Conservation (phyloP, 2,329 filamentous ascomycete genomes). For the Epichloe brachyelytri region DNA sequence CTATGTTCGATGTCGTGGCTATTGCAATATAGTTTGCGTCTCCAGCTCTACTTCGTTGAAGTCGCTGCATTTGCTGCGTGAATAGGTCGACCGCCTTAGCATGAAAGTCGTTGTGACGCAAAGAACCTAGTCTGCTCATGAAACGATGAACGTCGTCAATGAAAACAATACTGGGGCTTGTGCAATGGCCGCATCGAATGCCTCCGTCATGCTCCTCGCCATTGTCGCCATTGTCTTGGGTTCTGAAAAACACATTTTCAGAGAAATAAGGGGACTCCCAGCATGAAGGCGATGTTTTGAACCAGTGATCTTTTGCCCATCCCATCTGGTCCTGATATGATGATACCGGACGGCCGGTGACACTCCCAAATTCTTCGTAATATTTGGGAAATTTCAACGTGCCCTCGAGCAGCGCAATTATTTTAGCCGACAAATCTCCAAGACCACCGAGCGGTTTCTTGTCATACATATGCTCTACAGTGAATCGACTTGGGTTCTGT, state of each 20-base stretch:
- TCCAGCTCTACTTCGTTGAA: conserved; percentile 51
- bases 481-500: conserved; percentile 17
- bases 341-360: conserved; percentile 37
- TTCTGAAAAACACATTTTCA: conserved; percentile 24
- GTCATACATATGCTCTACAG: conserved; percentile 16
- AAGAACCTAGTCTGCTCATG: conserved; percentile 69
- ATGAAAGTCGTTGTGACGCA: conserved; percentile 77
- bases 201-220: conserved; percentile 26
- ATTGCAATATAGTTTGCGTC: conserved; percentile 75
- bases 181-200: conserved; percentile 64
- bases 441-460: conserved; percentile 18
- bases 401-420: conserved; percentile 8
- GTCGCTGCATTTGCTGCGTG: conserved; percentile 72
- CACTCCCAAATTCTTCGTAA: conserved; percentile 7
- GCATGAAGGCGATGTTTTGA: conserved; percentile 56
- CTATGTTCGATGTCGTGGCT: conserved; percentile 79
- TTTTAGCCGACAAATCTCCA: conserved; percentile 11
- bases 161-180: conserved; percentile 78
- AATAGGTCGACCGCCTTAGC: conserved; percentile 76
- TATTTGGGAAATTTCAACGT: conserved; percentile 12
- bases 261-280: conserved; percentile 59
- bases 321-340: conserved; percentile 67
- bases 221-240: conserved; percentile 26
- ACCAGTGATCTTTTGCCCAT: conserved; percentile 73
- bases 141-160: conserved; percentile 78